Base-by-base conservation (phyloP, 2,329 filamentous ascomycete species). In the Colletotrichum kahawae region DNA sequence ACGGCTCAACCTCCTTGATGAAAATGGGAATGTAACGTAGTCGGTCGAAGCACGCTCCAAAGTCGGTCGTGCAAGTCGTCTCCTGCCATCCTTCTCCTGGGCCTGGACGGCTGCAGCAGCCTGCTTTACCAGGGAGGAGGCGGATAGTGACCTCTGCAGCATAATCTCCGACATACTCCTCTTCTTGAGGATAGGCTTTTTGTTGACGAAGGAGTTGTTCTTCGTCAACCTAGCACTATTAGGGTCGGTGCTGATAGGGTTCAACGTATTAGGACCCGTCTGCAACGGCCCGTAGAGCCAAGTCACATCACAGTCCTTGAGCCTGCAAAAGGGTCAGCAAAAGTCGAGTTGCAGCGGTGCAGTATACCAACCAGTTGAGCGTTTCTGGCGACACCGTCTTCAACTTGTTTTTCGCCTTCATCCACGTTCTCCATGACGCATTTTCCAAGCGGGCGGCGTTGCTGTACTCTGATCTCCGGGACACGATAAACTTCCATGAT, bases 251-350 rank as follows among this genome's bases (percentile, higher is more conserved):
- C 85, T 84, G 7, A 86, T 81, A 79, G 87, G 76, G 72, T 91
- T 88, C 14, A 91, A 82, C 31, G 88, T 90, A 70, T 88, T 90
- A 5, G 88, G 87, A 27, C 93, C 93, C 1, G 93, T 93, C 82
- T 98, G 96, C 64, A 98, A 85, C 14, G 97, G 97, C 0, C 97
- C 97, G 81, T 98, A 99, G 1, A 99, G 88, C 97, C 96, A 99
- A 60, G 96, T 98, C 36, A 98, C 95, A 84, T 99, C 96, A 83
- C 94, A 97, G 80, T 98, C 97, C 83, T 98, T 99, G 75, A 98
- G 89, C 96, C 95, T 98, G 80, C 62, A 9, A n/a, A 51, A 48
- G 7, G 56, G 72, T 79, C 65, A 79, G 77, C 71, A 4, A 36
- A 13, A 38, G 64, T 13, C n/a, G 29, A 36, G 2, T 43, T 33